Evolutionary conservation across 768 basidiomycete species (phyloP).

Genomic region (Boletus speciosus): DNA sequence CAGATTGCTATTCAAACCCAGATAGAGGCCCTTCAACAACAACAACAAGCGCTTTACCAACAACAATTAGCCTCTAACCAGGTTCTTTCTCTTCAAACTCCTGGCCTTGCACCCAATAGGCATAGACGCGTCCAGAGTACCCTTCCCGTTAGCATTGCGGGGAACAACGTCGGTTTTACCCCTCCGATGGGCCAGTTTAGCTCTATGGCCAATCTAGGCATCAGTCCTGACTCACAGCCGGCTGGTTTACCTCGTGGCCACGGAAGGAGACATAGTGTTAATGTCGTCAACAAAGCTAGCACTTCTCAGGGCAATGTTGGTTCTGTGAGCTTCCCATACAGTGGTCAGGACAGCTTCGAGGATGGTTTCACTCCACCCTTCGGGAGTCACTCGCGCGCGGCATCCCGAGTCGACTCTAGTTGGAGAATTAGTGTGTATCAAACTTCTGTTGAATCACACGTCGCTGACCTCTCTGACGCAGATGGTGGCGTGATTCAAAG

Average conservation of each 20-base stretch:
- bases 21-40: slow-evolving; percentile 86
- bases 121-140: slow-evolving; percentile 90
- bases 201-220: slow-evolving; percentile 45
- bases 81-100: slow-evolving; percentile 74
- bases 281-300: slow-evolving; percentile 76
- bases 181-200: slow-evolving; percentile 64
- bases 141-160: slow-evolving; percentile 55
- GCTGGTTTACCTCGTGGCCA: slow-evolving; percentile 76
- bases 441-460: not conserved
- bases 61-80: slow-evolving; percentile 87
- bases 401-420: slow-evolving; percentile 73
- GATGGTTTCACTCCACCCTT: slow-evolving; percentile 71
- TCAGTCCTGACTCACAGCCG: slow-evolving; percentile 63
- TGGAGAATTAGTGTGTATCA: slow-evolving; percentile 81
- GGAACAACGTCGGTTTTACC: slow-evolving; percentile 34
- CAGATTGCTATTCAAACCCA: slow-evolving; percentile 88
- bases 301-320: slow-evolving; percentile 43
- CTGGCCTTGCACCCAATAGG: slow-evolving; percentile 66
- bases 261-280: slow-evolving; percentile 87
- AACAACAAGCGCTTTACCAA: slow-evolving; percentile 87
- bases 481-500: slow-evolving; percentile 73
- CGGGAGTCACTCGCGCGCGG: slow-evolving; percentile 71
- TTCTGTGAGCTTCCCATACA: slow-evolving; percentile 50
- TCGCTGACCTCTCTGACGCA: slow-evolving; percentile 27
- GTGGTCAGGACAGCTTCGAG: slow-evolving; percentile 66